These are phyloP conservation scores for Ganoderma lingzhi DNA, from an alignment of 1,284 basidiomycete species.

Conservation along the genomic window DNA sequence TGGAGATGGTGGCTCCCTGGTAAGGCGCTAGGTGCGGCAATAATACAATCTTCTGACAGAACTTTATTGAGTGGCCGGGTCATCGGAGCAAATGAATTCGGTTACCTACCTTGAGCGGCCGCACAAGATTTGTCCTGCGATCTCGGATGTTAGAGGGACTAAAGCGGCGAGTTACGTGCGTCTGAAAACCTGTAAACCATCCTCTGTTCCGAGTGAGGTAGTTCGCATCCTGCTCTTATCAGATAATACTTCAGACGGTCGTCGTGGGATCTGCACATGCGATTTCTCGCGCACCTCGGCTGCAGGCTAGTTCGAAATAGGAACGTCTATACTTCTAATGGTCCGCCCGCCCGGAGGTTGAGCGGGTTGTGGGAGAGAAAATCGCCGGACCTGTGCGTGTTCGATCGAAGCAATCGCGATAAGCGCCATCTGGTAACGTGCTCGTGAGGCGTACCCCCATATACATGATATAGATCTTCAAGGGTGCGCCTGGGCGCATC, in stretches of 20 bases:
- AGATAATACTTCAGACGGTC: neutral
- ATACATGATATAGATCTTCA: conserved; percentile 5
- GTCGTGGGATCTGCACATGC: neutral
- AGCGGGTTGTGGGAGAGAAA: conserved; percentile 12
- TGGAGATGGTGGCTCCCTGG: neutral
- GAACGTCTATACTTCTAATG: conserved; percentile 1
- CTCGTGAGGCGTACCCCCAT: neutral
- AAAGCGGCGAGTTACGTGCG: neutral
- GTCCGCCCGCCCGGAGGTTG: neutral
- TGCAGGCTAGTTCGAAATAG: neutral
- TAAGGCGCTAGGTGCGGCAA: conserved; percentile 8
- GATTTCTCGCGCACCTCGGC: conserved; percentile 2
- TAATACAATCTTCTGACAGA: conserved; percentile 9
- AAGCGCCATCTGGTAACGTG: conserved; percentile 13
- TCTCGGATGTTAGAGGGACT: neutral
- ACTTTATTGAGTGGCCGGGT: conserved; percentile 18
- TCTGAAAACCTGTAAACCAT: neutral
- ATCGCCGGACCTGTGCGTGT: conserved; percentile 12
- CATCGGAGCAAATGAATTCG: conserved; percentile 12
- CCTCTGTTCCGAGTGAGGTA: neutral
- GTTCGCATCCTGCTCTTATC: neutral
- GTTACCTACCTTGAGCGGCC: conserved; percentile 11
- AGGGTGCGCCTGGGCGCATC: conserved; percentile 2
- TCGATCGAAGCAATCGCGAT: conserved; percentile 11
- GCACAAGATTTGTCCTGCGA: neutral